Evolutionary conservation across 1,284 basidiomycete species (phyloP).

Genomic region (Dichomitus squalens): DNA sequence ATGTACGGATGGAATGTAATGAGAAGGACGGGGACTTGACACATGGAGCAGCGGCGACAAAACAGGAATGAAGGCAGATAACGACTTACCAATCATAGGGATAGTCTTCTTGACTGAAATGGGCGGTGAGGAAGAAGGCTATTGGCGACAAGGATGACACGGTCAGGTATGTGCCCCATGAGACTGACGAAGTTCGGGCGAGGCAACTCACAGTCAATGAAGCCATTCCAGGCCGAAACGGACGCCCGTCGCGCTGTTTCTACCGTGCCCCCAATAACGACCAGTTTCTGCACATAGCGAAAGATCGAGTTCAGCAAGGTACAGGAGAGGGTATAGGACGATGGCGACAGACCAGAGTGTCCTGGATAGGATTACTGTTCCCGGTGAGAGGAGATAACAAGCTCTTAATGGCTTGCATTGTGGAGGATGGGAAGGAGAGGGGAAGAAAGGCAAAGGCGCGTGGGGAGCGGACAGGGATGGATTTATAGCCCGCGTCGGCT

Average conservation of each 20-base stretch:
- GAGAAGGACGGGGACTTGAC: background rate
- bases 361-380: constrained; percentile 32
- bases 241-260: constrained; percentile 45
- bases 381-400: constrained; percentile 33
- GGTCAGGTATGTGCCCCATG: constrained; percentile 8
- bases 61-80: background rate
- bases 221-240: constrained; percentile 83
- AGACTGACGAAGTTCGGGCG: background rate
- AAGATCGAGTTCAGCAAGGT: background rate
- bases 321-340: background rate
- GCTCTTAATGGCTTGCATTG: constrained; percentile 34
- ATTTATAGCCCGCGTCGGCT: constrained; percentile 20
- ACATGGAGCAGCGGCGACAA: background rate
- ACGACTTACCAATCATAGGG: constrained; percentile 74
- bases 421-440: constrained; percentile 8
- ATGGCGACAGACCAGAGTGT: constrained; percentile 31
- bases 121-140: constrained; percentile 87
- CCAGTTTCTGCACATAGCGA: constrained; percentile 29
- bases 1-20: background rate
- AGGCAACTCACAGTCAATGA: constrained; percentile 71
- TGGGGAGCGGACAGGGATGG: constrained; percentile 7
- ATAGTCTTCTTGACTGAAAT: constrained; percentile 84
- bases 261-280: constrained; percentile 36
- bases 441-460: constrained; percentile 13
- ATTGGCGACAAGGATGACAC: constrained; percentile 11